These are phyloP conservation scores for Somion occarium DNA, from an alignment of 1,284 basidiomycete genomes.

Conservation along the genomic window DNA sequence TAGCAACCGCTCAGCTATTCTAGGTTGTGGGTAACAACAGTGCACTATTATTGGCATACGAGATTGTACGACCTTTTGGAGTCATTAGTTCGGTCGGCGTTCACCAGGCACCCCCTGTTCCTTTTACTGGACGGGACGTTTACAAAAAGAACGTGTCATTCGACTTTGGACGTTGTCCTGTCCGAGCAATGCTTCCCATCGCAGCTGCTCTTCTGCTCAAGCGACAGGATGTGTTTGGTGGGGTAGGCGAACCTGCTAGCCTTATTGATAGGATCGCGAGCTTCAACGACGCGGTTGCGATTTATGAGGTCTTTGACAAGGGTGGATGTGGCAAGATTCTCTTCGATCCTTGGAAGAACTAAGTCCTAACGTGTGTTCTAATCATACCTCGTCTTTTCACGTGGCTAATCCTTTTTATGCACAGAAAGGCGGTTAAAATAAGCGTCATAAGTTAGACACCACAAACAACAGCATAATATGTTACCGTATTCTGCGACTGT, in stretches of 20 bases:
- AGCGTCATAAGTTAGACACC: too few relatives aligned
- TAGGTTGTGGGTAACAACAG: conserved; percentile 78
- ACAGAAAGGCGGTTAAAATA: too few relatives aligned
- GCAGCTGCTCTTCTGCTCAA: conserved; percentile 70
- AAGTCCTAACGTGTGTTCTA: too few relatives aligned
- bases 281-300: conserved; percentile 49
- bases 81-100: conserved; percentile 79
- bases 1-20: too few relatives aligned
- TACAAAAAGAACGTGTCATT: conserved; percentile 83
- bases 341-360: conserved; percentile 57
- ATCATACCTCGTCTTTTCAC: too few relatives aligned
- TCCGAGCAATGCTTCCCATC: conserved; percentile 71
- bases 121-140: conserved; percentile 57
- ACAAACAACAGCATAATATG: too few relatives aligned
- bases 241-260: conserved; percentile 50
- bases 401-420: too few relatives aligned
- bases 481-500: too few relatives aligned
- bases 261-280: conserved; percentile 62
- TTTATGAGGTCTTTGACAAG: conserved; percentile 65
- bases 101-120: conserved; percentile 50
- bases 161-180: conserved; percentile 86
- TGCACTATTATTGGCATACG: conserved; percentile 70
- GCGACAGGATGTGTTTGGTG: conserved; percentile 65
- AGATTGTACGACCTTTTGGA: conserved; percentile 78
- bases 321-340: conserved; percentile 68